phyloP scores from a whole-genome alignment of 2,329 filamentous ascomycete species.

The Penicillium sumatraense region DNA sequence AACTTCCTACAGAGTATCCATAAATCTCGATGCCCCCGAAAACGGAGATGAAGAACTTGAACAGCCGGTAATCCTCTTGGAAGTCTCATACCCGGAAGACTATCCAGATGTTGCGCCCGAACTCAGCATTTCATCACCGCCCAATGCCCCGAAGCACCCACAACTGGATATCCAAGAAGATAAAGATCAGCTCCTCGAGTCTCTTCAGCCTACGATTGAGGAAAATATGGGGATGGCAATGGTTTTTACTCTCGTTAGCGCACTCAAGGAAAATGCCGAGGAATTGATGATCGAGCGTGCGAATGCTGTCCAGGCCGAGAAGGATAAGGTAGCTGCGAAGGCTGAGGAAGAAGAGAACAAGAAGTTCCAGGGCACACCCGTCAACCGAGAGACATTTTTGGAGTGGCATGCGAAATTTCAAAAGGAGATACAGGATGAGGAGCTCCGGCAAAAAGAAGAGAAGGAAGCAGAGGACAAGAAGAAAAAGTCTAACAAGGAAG shows the following conservation, averaged over 20 bases:
- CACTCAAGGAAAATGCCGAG: constrained; percentile 90
- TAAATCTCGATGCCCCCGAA: constrained; percentile 77
- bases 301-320: constrained; percentile 61
- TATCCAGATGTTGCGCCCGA: constrained; percentile 88
- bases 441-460: constrained; percentile 68
- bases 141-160: constrained; percentile 70
- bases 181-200: constrained; percentile 72
- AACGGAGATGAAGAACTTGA: constrained; percentile 67
- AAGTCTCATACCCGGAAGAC: constrained; percentile 83
- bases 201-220: constrained; percentile 75
- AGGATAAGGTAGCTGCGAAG: constrained; percentile 60
- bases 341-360: constrained; percentile 89
- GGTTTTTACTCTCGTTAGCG: constrained; percentile 88
- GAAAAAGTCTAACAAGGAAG: constrained; percentile 71
- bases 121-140: constrained; percentile 77
- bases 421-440: constrained; percentile 78
- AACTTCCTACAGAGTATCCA: constrained; percentile 82
- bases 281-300: constrained; percentile 76
- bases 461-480: constrained; percentile 79
- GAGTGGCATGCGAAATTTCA: constrained; percentile 80
- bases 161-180: constrained; percentile 82
- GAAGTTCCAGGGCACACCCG: constrained; percentile 90
- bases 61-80: constrained; percentile 73
- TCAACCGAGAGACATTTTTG: constrained; percentile 84
- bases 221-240: constrained; percentile 98